These are phyloP conservation scores for Aquanectria penicillioides DNA, from an alignment of 2,329 filamentous ascomycete species.

Conservation along the genomic window DNA sequence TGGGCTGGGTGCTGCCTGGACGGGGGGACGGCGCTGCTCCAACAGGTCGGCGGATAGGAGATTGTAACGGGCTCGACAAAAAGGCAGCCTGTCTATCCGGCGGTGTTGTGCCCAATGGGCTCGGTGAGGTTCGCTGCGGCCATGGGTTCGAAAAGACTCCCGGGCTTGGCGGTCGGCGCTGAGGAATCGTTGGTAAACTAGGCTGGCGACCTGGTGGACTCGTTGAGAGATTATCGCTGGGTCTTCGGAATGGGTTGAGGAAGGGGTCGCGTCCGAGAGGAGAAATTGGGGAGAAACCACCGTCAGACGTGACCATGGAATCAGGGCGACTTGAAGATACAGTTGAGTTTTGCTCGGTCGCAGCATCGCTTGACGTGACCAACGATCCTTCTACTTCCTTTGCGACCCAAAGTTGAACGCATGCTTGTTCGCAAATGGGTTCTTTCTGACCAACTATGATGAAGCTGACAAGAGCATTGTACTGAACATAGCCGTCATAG, in stretches of 20 bases:
- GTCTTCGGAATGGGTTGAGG: conserved; percentile 5
- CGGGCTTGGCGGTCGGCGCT: conserved; percentile 27
- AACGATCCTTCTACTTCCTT: conserved; percentile 41
- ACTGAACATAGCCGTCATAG: conserved; percentile 42
- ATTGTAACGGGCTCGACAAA: conserved; percentile 17
- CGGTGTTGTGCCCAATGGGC: conserved; percentile 23
- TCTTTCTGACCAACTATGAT: conserved; percentile 38
- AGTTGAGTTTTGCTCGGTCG: conserved; percentile 16
- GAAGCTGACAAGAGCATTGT: conserved; percentile 42
- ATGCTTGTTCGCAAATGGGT: conserved; percentile 41
- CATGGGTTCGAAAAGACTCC: conserved; percentile 25
- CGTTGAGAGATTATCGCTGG: conserved; percentile 11
- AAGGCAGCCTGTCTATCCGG: conserved; percentile 26
- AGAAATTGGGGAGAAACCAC: not conserved
- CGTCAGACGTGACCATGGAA: conserved; percentile 27
- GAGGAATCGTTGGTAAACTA: conserved; percentile 32
- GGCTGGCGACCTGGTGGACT: conserved; percentile 20
- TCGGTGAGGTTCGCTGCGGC: conserved; percentile 32
- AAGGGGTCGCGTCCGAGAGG: conserved; percentile 8
- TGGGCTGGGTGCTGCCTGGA: conserved; percentile 23
- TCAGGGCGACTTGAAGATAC: conserved; percentile 23
- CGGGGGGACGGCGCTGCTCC: conserved; percentile 31
- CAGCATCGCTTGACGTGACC: conserved; percentile 41
- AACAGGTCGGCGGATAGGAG: conserved; percentile 29
- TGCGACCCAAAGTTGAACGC: conserved; percentile 47